Conservation (phyloP, 495 filamentous ascomycete genomes). For the Penicillium samsonianum region DNA sequence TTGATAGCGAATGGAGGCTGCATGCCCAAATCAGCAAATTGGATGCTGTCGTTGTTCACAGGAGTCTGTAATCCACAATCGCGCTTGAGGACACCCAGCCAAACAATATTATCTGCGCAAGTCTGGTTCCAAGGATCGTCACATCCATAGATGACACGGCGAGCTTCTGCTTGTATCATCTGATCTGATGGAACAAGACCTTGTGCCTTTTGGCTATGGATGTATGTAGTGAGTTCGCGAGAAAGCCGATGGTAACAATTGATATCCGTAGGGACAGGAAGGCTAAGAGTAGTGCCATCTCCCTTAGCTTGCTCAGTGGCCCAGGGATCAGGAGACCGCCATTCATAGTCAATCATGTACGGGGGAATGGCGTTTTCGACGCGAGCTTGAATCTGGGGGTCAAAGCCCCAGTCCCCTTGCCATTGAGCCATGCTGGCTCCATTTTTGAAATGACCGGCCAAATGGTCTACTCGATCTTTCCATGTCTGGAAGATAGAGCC, state of each 20-base stretch:
- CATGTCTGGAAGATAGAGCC: slow-evolving; percentile 66
- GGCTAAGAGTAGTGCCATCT: slow-evolving; percentile 19
- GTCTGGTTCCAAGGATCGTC: slow-evolving; percentile 75
- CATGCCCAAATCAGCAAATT: slow-evolving; percentile 41
- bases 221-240: slow-evolving; percentile 57
- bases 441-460: slow-evolving; percentile 73
- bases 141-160: slow-evolving; percentile 63
- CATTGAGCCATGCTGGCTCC: slow-evolving; percentile 73
- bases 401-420: slow-evolving; percentile 81
- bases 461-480: slow-evolving; percentile 69
- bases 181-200: slow-evolving; percentile 60
- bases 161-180: slow-evolving; percentile 63
- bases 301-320: slow-evolving; percentile 25
- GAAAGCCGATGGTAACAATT: slow-evolving; percentile 56
- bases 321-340: slow-evolving; percentile 40
- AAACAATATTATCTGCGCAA: slow-evolving; percentile 63
- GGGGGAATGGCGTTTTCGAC: slow-evolving; percentile 74
- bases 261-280: slow-evolving; percentile 39
- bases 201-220: slow-evolving; percentile 47
- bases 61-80: slow-evolving; percentile 53
- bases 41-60: slow-evolving; percentile 36
- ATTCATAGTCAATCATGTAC: slow-evolving; percentile 51
- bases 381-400: slow-evolving; percentile 62
- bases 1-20: slow-evolving; percentile 43
- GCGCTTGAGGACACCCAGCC: slow-evolving; percentile 68